Evolutionary conservation across 768 basidiomycete genomes (phyloP), one percentile per base, ranked within the genome.

Genomic region (Lactarius quietus): DNA sequence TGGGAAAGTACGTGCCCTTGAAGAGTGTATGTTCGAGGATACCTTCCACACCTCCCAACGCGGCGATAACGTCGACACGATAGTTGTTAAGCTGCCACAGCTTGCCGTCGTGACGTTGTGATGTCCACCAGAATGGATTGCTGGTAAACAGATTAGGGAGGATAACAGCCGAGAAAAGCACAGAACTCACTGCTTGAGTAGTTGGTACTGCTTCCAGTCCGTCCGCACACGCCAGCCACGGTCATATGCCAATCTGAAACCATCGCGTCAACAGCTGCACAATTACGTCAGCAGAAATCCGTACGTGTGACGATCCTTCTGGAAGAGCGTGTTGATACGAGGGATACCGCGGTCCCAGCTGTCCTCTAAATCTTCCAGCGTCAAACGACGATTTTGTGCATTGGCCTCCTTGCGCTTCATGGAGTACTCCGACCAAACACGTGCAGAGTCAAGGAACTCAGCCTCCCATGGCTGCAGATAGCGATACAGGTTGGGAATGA

Each of bases 331-430:
- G 78, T 98, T 98, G 81, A 99, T 98, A 71, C 97, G 88, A 61
- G 95, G 95, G 74, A 98, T 97, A 78, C 95, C 95, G 69, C 95
- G 89, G 77, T 98, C 96, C 96, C 96, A 98, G 72, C 90, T 93
- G 73, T 99, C 95, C 75, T 98, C 97, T 31, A 98, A 83, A 81
- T 98, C 97, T 75, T 99, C 97, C 23, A 99, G 81, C 2, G 97
- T 99, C 61, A 99, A 82, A 18, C 97, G 89, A 62, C 96, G 89
- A 78, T 98, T 98, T 75, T 97, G 94, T 1, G 97, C 96, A 69
- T 95, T 97, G n/a, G 97, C 97, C 74, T 99, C 97, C 76, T 98
- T 98, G 71, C 97, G 82, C 82, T 98, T 99, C 94, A 98, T 92
- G 0, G 96, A 95, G 76, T 99, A 99, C 76, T 99, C 97, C 0